Evolutionary conservation across 1,284 basidiomycete species (phyloP), one percentile per base, ranked within the genome.

Genomic region (Schizophyllum commune): DNA sequence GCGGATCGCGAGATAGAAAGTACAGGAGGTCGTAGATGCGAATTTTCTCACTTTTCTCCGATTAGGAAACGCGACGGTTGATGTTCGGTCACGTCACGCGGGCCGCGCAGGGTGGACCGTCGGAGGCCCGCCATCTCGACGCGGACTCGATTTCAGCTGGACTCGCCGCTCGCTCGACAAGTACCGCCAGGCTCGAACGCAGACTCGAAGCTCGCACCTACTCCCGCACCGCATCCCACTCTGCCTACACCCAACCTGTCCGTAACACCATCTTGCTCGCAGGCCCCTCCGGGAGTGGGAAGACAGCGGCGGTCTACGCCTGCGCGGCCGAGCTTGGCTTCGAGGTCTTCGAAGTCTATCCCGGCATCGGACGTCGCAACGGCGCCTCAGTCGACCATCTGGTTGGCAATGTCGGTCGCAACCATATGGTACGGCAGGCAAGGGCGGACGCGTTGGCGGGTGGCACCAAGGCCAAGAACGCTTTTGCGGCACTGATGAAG

Each of bases 311-410:
- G 5, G 89, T 98, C 0, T 93, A 97, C 71, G 95, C 96, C 0
- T 96, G 94, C 65, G 94, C 96, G 2, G 83, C 89, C 54, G 94
- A 98, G 73, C 81, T 99, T 20, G 94, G 91, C 4, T 99, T 92
- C 89, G 92, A 97, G 59, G 87, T 99, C 11, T 98, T 99, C 69
- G 97, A 99, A 73, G 92, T 99, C 8, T 93, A 95, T 74, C 91
- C 97, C n/a, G 97, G 97, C 4, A 88, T 96, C 62, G 93, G 93
- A 22, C 90, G 84, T 69, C 84, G 97, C 21, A 91, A 85, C 55
- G 92, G 91, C 1, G 80, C 86, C 39, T 92, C 87, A 64, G 75
- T 99, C 61, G 84, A 91, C 60, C 79, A 82, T 59, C 82, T 96
- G 62, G 86, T 99, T 21, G 97, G 97, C 9, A 94, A 97, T 66